These are phyloP conservation scores for Suillus variegatus DNA, from an alignment of 768 basidiomycete genomes.

Conservation along the genomic window DNA sequence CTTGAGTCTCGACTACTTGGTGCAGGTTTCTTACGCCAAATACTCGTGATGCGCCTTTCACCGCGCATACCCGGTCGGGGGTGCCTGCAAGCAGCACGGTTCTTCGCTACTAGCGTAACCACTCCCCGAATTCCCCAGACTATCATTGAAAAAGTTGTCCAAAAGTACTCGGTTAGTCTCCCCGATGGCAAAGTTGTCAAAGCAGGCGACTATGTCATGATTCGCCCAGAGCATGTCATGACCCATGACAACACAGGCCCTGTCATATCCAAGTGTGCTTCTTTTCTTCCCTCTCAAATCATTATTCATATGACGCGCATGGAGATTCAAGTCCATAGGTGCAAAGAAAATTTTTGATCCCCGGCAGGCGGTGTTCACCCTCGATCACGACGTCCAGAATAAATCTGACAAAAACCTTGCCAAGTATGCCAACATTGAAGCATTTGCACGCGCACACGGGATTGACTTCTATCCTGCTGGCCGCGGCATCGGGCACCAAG, in stretches of 20 bases:
- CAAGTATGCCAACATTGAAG: slow-evolving; percentile 92
- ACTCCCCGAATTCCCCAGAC: slow-evolving; percentile 67
- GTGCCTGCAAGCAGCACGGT: slow-evolving; percentile 15
- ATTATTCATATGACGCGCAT: slow-evolving; percentile 6
- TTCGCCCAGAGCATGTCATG: slow-evolving; percentile 97
- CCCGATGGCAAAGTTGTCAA: slow-evolving; percentile 77
- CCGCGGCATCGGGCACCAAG: slow-evolving; percentile 96
- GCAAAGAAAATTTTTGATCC: slow-evolving; percentile 82
- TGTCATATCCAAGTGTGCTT: slow-evolving; percentile 89
- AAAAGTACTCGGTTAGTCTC: slow-evolving; percentile 93
- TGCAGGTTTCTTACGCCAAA: neutral
- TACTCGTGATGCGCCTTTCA: slow-evolving; percentile 5
- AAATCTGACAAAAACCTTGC: slow-evolving; percentile 84
- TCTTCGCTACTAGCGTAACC: slow-evolving; percentile 34
- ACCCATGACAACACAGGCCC: slow-evolving; percentile 98
- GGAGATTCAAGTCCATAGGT: slow-evolving; percentile 92
- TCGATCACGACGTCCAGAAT: slow-evolving; percentile 99
- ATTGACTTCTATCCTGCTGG: slow-evolving; percentile 98
- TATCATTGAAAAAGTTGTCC: slow-evolving; percentile 95
- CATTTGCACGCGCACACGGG: slow-evolving; percentile 80
- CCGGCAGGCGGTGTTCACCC: slow-evolving; percentile 88
- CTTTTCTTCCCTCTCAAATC: neutral
- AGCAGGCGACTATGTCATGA: slow-evolving; percentile 99
- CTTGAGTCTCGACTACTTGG: neutral
- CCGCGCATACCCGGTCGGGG: neutral